Base-by-base conservation (phyloP, 768 basidiomycete genomes). In the Galerina sulciceps region DNA sequence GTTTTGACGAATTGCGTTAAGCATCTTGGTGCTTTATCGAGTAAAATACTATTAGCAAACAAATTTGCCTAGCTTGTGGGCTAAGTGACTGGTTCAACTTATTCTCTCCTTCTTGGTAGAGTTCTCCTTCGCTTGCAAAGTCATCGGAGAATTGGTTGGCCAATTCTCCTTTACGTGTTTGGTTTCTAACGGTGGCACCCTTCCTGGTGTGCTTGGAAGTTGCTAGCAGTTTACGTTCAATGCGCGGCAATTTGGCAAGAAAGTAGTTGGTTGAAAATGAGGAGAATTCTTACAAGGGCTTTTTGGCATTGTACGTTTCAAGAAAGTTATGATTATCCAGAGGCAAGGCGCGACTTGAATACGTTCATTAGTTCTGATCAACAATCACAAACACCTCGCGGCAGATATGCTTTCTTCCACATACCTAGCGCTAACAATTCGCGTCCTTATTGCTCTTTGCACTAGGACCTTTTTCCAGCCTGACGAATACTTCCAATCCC, bases 401-500 rank as follows among this genome's bases (percentile, higher is more conserved):
- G n/a, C n/a, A n/a, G n/a, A n/a, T n/a, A 56, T 55, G 50, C 37
- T 50, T 35, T 15, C 52, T 15, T 46, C 50, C 46, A 57, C 69
- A 34, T 61, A 53, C 49, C 58, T 81, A 51, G 78, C 83, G n/a
- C 55, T 88, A 31, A 53, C 65, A 18, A 67, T 86, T 62, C 86
- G 91, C 45, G 71, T 91, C 50, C 57, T 75, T 8, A 76, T 92
- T 44, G 89, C 93, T 0, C 69, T 96, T 34, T 74, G 76, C 40
- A 95, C 93, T 0, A 81, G 82, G 53, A 93, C 95, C 4, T 91
- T 90, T 76, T 99, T 99, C 71, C 96, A 98, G 71, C 95, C 97
- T 9, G 97, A 99, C 73, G 97, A 99, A 73, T 96, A 91, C 73
- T 98, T 90, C 66, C 97, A 99, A 70, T 85, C 94, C 6, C 81